Evolutionary conservation across 257 asterid species (phyloP).

Genomic region (Ilex asprella): DNA sequence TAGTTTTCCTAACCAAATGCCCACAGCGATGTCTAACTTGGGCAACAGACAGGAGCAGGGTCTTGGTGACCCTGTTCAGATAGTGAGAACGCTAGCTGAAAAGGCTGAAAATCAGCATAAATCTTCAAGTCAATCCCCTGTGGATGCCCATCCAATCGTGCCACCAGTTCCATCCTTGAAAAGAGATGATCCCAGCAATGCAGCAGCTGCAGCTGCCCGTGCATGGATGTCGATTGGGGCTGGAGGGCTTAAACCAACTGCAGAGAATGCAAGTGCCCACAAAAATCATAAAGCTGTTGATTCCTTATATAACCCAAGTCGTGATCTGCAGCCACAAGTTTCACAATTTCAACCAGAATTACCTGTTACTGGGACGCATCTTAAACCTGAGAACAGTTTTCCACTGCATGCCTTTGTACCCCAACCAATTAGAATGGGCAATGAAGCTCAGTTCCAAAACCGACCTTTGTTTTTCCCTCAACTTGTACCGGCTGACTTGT

Average conservation of each 20-base stretch:
- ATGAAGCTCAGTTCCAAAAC: slow-evolving; percentile 48
- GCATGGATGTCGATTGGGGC: slow-evolving; percentile 96
- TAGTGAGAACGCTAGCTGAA: slow-evolving; percentile 62
- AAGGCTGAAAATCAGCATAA: slow-evolving; percentile 57
- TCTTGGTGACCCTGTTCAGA: slow-evolving; percentile 60
- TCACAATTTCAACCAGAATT: slow-evolving; percentile 44
- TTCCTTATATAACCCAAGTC: slow-evolving; percentile 47
- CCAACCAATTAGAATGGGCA: slow-evolving; percentile 46
- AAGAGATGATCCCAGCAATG: slow-evolving; percentile 48
- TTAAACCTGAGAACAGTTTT: slow-evolving; percentile 34
- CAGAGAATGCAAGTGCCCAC: slow-evolving; percentile 27
- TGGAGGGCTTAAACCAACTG: slow-evolving; percentile 53
- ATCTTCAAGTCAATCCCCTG: slow-evolving; percentile 20
- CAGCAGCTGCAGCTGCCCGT: slow-evolving; percentile 76
- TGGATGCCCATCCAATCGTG: slow-evolving; percentile 8
- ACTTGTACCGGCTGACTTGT: slow-evolving; percentile 52
- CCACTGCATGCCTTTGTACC: slow-evolving; percentile 48
- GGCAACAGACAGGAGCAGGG: slow-evolving; percentile 51
- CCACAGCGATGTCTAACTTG: slow-evolving; percentile 25
- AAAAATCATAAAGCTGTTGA: slow-evolving; percentile 51
- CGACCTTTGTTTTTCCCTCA: slow-evolving; percentile 56
- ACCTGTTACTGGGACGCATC: slow-evolving; percentile 30
- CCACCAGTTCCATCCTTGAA: slow-evolving; percentile 24
- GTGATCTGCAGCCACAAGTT: slow-evolving; percentile 39
- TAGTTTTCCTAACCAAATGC: slow-evolving; percentile 9